Conservation (phyloP, 371 early-diverging fungal genomes). For the Umbelopsis sp. region DNA sequence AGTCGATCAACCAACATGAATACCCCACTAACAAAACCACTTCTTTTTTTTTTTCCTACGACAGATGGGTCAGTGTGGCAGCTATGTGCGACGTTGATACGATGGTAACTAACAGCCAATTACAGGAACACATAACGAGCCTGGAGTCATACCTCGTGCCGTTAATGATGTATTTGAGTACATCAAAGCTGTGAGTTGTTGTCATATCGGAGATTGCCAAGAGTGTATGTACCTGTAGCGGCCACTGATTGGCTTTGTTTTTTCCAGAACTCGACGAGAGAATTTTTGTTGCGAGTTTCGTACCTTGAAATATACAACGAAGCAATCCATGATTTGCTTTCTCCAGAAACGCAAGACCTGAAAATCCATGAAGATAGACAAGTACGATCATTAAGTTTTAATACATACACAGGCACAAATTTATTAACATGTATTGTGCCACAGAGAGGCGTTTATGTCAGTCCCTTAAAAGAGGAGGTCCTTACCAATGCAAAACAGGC, state of each 20-base stretch:
- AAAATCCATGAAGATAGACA: constrained; percentile 80
- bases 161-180: background rate
- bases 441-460: constrained; percentile 84
- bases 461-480: constrained; percentile 86
- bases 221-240: background rate
- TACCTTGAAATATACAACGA: constrained; percentile 98
- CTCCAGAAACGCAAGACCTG: constrained; percentile 78
- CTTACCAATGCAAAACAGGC: constrained; percentile 86
- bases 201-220: background rate
- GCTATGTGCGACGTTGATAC: background rate
- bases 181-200: background rate
- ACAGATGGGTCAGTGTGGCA: background rate
- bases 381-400: constrained; percentile 40
- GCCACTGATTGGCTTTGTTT: background rate
- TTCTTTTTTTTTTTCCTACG: background rate
- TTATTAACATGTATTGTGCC: background rate
- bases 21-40: too few species aligned
- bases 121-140: background rate
- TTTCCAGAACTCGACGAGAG: constrained; percentile 54
- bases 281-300: constrained; percentile 89
- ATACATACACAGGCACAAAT: background rate
- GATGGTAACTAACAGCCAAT: background rate
- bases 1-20: too few species aligned
- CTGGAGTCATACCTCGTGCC: background rate
- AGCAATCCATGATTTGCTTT: constrained; percentile 79